phyloP scores from a whole-genome alignment of 306 rosid genomes.

The Luffa aegyptiaca region DNA sequence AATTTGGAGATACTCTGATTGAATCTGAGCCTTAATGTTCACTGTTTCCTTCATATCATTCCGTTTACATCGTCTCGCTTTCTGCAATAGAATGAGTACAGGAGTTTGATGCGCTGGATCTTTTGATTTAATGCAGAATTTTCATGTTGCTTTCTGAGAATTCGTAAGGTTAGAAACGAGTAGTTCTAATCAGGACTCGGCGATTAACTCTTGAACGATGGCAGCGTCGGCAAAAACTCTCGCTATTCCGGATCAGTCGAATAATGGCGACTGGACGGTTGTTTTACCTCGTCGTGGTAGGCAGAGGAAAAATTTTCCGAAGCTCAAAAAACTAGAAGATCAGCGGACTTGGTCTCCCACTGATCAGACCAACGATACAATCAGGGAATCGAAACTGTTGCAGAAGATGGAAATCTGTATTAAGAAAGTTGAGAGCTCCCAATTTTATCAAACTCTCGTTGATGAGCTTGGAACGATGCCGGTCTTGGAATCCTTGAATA shows the following conservation, averaged over 20 bases:
- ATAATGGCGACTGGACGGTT: slow-evolving; percentile 56
- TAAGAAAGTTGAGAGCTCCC: slow-evolving; percentile 38
- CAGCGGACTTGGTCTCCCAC: slow-evolving; percentile 45
- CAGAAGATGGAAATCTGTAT: slow-evolving; percentile 29
- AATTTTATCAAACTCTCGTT: slow-evolving; percentile 36
- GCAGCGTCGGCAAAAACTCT: slow-evolving; percentile 44
- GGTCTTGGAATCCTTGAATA: slow-evolving; percentile 21
- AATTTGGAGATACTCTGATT: background rate
- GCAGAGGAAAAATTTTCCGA: slow-evolving; percentile 23
- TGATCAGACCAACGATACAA: slow-evolving; percentile 35
- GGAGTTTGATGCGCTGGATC: background rate
- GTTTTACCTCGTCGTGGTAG: slow-evolving; percentile 56
- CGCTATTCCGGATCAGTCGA: slow-evolving; percentile 5
- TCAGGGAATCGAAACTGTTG: slow-evolving; percentile 35
- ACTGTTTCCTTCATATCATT: background rate
- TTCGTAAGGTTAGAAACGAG: background rate
- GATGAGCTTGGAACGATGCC: slow-evolving; percentile 37
- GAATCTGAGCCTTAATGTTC: background rate
- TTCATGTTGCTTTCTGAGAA: background rate
- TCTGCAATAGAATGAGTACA: background rate
- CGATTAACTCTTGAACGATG: slow-evolving; percentile 24
- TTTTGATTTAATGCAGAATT: background rate
- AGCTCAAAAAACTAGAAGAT: slow-evolving; percentile 15
- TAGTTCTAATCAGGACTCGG: background rate
- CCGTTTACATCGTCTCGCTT: background rate